Conservation (phyloP, 2,329 filamentous ascomycete genomes). For the Arthrobotrys sinensis region DNA sequence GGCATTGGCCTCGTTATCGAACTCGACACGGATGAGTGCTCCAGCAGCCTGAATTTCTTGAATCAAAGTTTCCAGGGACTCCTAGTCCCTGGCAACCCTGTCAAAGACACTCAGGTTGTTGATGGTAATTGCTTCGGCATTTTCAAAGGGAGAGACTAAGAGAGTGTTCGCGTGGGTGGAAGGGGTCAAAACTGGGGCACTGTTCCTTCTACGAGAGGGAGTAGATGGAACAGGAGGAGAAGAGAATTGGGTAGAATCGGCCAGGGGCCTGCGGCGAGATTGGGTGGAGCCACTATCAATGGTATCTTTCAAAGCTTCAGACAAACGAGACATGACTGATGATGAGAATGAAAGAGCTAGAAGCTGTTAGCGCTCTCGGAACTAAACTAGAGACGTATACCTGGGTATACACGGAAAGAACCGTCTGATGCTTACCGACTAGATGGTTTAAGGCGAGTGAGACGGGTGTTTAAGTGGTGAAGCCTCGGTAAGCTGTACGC, state of each 20-base stretch:
- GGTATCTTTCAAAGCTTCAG: not conserved
- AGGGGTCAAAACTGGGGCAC: not conserved
- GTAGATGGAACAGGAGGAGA: not conserved
- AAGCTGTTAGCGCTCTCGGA: not conserved
- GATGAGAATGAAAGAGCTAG: not conserved
- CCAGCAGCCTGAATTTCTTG: not conserved
- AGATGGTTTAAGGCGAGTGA: not conserved
- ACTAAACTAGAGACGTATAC: not conserved
- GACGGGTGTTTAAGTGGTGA: not conserved
- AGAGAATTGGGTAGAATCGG: not conserved
- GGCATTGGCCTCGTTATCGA: not conserved
- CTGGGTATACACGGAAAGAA: not conserved
- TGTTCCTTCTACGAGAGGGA: conserved; percentile 2
- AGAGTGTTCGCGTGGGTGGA: not conserved
- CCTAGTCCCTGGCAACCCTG: conserved; percentile 12
- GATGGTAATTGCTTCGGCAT: not conserved
- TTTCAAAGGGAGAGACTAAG: not conserved
- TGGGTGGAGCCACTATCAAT: not conserved
- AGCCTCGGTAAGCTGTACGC: not conserved
- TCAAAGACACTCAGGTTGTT: conserved; percentile 21
- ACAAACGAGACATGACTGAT: not conserved
- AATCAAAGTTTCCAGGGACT: conserved; percentile 5
- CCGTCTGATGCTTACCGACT: not conserved
- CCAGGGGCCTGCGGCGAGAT: not conserved
- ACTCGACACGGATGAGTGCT: not conserved